These are phyloP conservation scores for Pseudozyma hubeiensis DNA, from an alignment of 1,284 basidiomycete species.

Conservation along the genomic window DNA sequence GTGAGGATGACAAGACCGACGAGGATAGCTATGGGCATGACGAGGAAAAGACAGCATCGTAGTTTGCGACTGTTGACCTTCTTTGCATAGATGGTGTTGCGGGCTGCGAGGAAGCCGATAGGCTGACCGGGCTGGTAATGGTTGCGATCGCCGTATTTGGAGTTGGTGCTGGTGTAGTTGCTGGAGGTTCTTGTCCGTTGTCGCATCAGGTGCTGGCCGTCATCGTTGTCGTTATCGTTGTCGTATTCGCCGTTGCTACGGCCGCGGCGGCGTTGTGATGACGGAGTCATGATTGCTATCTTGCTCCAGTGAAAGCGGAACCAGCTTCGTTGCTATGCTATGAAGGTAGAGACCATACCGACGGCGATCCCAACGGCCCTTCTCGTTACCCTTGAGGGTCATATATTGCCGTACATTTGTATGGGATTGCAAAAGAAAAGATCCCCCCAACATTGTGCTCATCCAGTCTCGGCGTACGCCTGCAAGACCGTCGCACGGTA, in stretches of 20 bases:
- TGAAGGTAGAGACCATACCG: too few species aligned
- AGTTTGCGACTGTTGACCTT: slow-evolving; percentile 26
- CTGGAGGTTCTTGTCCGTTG: background rate
- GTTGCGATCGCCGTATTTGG: background rate
- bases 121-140: slow-evolving; percentile 31
- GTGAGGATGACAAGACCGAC: slow-evolving; percentile 51
- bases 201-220: background rate
- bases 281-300: too few species aligned
- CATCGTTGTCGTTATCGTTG: background rate
- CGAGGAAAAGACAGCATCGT: slow-evolving; percentile 35
- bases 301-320: too few species aligned
- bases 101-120: slow-evolving; percentile 49
- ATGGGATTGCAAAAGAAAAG: too few species aligned
- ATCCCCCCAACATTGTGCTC: too few species aligned
- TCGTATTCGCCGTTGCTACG: background rate
- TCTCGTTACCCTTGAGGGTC: too few species aligned
- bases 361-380: too few species aligned
- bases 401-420: too few species aligned
- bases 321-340: too few species aligned
- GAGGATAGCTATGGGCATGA: slow-evolving; percentile 47
- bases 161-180: background rate
- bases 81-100: slow-evolving; percentile 55
- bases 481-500: too few species aligned
- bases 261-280: background rate
- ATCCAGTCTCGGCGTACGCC: too few species aligned